Base-by-base conservation (phyloP, 148 eudicot genomes). In the Rhododendron mucronatum region DNA sequence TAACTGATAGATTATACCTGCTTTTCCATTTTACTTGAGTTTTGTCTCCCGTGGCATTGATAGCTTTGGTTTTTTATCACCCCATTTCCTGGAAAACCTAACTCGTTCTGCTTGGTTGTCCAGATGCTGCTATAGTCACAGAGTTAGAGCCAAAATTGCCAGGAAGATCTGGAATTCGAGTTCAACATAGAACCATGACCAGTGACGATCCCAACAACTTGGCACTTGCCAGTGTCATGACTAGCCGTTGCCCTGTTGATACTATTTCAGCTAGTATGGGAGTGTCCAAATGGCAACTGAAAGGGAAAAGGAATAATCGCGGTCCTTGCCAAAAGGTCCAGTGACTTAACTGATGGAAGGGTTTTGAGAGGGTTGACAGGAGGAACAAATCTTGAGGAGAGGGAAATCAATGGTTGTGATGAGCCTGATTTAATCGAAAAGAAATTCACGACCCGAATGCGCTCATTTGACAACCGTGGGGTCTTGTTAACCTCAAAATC, bases 231-330 rank as follows among this genome's bases (percentile, higher is more conserved):
- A 90, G 87, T 86, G 91, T 88, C 37, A 82, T 78, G 81, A 87
- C 96, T 87, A 91, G 86, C 82, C 88, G 88, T 84, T 88, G 28
- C 89, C 84, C 82, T 84, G 82, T 87, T 79, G 93, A 88, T 78
- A 92, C 87, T 73, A 88, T 71, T 51, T 83, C 88, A 63, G 59
- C 88, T 74, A 87, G 91, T 76, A 78, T 87, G 82, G 96, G 90
- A 83, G 91, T 92, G 59, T 95, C 98, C 23, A 93, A 92, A 86
- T 97, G 99, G 99, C 91, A 93, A 87, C 88, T 90, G 88, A 97
- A 95, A 90, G 92, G 99, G 82, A 97, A 94, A 88, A 91, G 99
- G 90, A 97, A 94, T 76, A 90, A 84, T 78, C 95, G 95, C 23
- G 88, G 90, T 89, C 79, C 79, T 90, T 76, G 59, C 91, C 86